Percentiles rank a stretch among this genome's conserved stretches.
phyloP scores from a whole-genome alignment of 805 yeast genomes.

The Ogataea ramenticola region DNA sequence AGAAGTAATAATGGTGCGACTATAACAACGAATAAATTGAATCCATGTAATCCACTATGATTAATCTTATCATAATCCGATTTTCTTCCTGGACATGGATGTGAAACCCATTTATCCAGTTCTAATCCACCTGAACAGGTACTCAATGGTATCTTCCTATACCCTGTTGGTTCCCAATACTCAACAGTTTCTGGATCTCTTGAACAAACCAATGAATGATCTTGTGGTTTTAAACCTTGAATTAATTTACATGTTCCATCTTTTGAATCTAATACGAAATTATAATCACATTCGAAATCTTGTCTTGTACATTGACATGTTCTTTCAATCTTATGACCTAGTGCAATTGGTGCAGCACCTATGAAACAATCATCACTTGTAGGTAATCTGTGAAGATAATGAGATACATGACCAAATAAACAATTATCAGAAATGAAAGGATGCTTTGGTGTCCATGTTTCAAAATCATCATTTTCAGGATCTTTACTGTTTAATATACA shows the following conservation, averaged over 20 bases:
- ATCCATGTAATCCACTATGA: constrained; percentile 47
- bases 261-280: constrained; percentile 48
- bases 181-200: constrained; percentile 49
- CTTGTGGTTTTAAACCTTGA: constrained; percentile 62
- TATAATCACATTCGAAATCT: constrained; percentile 93
- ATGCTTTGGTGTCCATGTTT: constrained; percentile 54
- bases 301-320: constrained; percentile 81
- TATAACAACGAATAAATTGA: constrained; percentile 44
- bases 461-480: constrained; percentile 47
- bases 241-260: constrained; percentile 87
- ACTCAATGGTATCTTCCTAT: constrained; percentile 76
- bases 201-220: constrained; percentile 53
- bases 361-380: constrained; percentile 62
- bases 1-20: constrained; percentile 50
- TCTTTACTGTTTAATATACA: constrained; percentile 43
- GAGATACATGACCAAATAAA: constrained; percentile 63
- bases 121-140: constrained; percentile 79
- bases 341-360: constrained; percentile 51
- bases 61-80: constrained; percentile 44
- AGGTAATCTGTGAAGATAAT: constrained; percentile 50
- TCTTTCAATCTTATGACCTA: constrained; percentile 47
- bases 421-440: constrained; percentile 47
- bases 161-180: constrained; percentile 87
- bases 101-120: constrained; percentile 56
- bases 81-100: constrained; percentile 86